Evolutionary conservation across 495 filamentous ascomycete species (phyloP), one percentile per base, ranked within the genome.

Genomic region (Penicillium ochrochloron): DNA sequence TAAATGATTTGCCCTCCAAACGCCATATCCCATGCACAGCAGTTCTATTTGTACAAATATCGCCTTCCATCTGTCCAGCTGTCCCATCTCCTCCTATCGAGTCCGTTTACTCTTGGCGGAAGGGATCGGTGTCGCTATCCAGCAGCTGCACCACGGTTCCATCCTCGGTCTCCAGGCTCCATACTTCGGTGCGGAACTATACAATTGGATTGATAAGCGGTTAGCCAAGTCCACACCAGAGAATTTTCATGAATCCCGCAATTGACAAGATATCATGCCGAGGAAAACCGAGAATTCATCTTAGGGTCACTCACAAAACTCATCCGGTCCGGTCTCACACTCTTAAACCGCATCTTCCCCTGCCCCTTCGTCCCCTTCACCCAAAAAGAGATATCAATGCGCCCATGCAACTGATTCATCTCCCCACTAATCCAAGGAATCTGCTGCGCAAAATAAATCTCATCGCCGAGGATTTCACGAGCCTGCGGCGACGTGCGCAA

Each of bases 391-490:
- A 99, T 93, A 83, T 97, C 81, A 72, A 98, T 97, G 70, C 87
- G 83, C 3, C 95, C 95, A 78, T 94, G 91, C 74, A 99, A 77
- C 81, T 97, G 94, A 78, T 97, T 96, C 82, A 99, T 89, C 78
- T 91, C 86, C 39, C 95, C 95, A 71, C 84, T 85, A 63, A 99
- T 97, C 93, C 94, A 97, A 14, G 95, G 94, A 67, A 96, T 90
- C 79, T 90, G 86, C 73, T 87, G 83, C 33, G 87, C 84, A 78
- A 97, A 98, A 73, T 96, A 96, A 57, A 99, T 93, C 78, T 97
- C 90, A 72, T 97, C 92, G 27, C 95, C 95, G 6, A 99, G 80
- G 27, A 87, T 77, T 61, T 88, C 87, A 57, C 92, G 86, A 39
- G 93, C 95, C 58, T 81, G 76, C 8, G 84, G 78, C 52, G 89